Percentiles rank a stretch among this genome's conserved stretches.
phyloP scores from a whole-genome alignment of 176 grass and related monocot species.

The Dendrocalamus sinicus region DNA sequence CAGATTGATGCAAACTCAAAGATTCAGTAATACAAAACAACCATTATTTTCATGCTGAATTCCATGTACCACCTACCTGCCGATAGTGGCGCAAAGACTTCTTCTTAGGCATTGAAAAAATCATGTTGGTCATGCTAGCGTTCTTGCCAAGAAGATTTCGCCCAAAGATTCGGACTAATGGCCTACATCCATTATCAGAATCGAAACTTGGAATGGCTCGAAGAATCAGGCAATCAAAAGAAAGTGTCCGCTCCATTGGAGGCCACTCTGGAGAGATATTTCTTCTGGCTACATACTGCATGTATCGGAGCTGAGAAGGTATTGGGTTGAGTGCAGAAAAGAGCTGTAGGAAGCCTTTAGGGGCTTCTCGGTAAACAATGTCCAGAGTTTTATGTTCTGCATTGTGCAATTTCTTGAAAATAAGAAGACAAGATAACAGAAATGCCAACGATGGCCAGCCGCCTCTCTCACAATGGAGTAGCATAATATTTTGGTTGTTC shows the following conservation, averaged over 20 bases:
- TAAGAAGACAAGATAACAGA: constrained; percentile 87
- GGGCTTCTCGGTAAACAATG: constrained; percentile 84
- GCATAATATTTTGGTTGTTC: constrained; percentile 81
- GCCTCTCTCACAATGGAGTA: constrained; percentile 95
- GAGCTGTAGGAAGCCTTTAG: constrained; percentile 92
- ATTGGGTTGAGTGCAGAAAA: constrained; percentile 93
- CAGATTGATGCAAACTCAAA: constrained; percentile 9
- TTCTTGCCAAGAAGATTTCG: constrained; percentile 74
- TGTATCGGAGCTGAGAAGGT: constrained; percentile 89
- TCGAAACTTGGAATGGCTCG: constrained; percentile 89
- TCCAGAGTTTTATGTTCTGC: constrained; percentile 90
- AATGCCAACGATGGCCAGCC: constrained; percentile 94
- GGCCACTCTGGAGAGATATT: constrained; percentile 92
- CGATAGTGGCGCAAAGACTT: constrained; percentile 85
- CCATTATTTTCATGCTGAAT: constrained; percentile 30
- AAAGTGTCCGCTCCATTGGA: constrained; percentile 81
- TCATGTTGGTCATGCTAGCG: constrained; percentile 55
- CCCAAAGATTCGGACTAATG: constrained; percentile 88
- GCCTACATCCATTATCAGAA: constrained; percentile 87
- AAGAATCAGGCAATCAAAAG: constrained; percentile 98
- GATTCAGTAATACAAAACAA: constrained; percentile 36
- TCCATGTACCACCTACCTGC: constrained; percentile 59
- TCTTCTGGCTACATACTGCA: constrained; percentile 96
- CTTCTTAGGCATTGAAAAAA: constrained; percentile 94
- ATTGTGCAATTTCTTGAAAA: constrained; percentile 80